Evolutionary conservation across 2,329 filamentous ascomycete genomes (phyloP).

Genomic region (Drechmeria coniospora): DNA sequence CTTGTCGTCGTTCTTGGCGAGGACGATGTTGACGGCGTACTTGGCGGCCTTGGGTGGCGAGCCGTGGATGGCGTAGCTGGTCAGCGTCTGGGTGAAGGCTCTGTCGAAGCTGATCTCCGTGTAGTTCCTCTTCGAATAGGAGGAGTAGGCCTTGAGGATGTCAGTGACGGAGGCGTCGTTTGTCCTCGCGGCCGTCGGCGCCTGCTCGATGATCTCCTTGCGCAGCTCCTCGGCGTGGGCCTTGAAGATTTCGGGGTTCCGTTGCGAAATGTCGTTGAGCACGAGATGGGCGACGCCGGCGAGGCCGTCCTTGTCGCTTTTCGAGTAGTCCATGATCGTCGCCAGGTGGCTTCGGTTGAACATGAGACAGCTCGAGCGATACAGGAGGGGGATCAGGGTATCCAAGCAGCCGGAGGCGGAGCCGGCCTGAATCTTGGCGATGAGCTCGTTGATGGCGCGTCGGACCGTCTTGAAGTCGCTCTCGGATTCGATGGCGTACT

Average conservation of each 20-base stretch:
- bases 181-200: constrained; percentile 50
- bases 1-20: constrained; percentile 59
- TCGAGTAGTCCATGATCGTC: constrained; percentile 74
- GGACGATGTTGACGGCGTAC: constrained; percentile 80
- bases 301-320: constrained; percentile 66
- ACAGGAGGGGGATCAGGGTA: constrained; percentile 68
- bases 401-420: constrained; percentile 54
- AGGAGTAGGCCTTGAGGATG: constrained; percentile 84
- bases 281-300: constrained; percentile 73
- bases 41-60: constrained; percentile 73
- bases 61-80: constrained; percentile 70
- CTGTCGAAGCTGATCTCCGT: constrained; percentile 68
- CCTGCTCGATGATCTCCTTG: constrained; percentile 67
- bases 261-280: constrained; percentile 79
- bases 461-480: constrained; percentile 86
- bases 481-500: constrained; percentile 69
- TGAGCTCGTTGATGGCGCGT: constrained; percentile 79
- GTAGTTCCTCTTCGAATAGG: constrained; percentile 76
- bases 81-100: constrained; percentile 67
- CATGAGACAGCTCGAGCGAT: constrained; percentile 67
- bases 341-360: constrained; percentile 93
- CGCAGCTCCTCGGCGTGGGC: constrained; percentile 85
- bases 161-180: constrained; percentile 70
- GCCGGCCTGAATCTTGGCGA: constrained; percentile 61
- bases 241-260: constrained; percentile 81